phyloP scores from a whole-genome alignment of 2,329 filamentous ascomycete genomes.

The Laburnicola sp. region DNA sequence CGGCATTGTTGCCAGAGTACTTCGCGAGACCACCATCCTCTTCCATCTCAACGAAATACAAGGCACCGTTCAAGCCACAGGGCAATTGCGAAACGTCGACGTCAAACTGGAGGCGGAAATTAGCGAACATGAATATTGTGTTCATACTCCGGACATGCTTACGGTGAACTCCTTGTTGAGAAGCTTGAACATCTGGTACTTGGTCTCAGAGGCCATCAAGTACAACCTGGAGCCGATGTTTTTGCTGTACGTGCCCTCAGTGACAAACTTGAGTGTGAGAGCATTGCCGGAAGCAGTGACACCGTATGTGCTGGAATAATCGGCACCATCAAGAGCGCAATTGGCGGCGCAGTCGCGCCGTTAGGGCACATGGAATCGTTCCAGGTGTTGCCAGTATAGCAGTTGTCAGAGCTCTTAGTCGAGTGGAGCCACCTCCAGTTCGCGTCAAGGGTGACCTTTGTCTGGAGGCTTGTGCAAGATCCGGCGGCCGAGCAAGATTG shows the following conservation, averaged over 20 bases:
- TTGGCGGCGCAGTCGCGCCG: conserved; percentile 49
- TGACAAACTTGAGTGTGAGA: conserved; percentile 27
- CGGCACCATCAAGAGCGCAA: conserved; percentile 59
- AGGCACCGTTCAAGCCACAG: conserved; percentile 61
- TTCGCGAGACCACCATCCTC: conserved; percentile 60
- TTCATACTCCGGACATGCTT: background rate
- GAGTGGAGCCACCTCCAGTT: conserved; percentile 53
- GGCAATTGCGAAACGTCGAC: conserved; percentile 31
- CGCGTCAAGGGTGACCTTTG: conserved; percentile 41
- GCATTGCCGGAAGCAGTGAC: conserved; percentile 28
- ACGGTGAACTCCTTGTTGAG: conserved; percentile 28
- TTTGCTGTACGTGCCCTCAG: conserved; percentile 23
- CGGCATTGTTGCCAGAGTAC: conserved; percentile 48
- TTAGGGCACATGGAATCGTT: conserved; percentile 40
- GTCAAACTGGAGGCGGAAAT: conserved; percentile 17
- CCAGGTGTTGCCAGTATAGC: conserved; percentile 39
- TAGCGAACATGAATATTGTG: background rate
- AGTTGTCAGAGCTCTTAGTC: conserved; percentile 36
- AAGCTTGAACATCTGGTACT: conserved; percentile 30
- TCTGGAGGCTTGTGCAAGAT: conserved; percentile 9
- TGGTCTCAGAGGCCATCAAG: conserved; percentile 26
- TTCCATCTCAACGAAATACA: conserved; percentile 67
- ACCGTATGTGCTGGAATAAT: conserved; percentile 56
- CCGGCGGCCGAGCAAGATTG: background rate
- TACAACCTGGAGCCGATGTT: conserved; percentile 33